Evolutionary conservation across 495 filamentous ascomycete genomes (phyloP).

Genomic region (Penicillium lagena): DNA sequence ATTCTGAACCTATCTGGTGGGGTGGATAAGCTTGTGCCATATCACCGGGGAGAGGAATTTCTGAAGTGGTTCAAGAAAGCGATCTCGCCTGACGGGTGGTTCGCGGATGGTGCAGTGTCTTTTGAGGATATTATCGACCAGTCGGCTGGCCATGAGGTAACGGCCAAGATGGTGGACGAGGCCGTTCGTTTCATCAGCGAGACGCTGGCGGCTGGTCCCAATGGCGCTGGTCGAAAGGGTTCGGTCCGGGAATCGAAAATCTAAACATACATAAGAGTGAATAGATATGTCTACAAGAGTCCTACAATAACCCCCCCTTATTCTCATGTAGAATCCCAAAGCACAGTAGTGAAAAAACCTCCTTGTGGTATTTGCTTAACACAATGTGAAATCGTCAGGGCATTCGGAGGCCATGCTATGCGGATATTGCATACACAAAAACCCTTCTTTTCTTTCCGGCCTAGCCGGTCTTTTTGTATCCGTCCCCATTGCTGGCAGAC

Average conservation of each 20-base stretch:
- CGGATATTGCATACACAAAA: slow-evolving; percentile 35
- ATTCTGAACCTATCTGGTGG: slow-evolving; percentile 73
- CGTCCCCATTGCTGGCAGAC: slow-evolving; percentile 18
- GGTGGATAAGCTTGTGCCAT: slow-evolving; percentile 80
- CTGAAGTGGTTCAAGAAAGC: slow-evolving; percentile 63
- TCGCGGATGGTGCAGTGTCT: slow-evolving; percentile 48
- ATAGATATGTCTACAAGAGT: slow-evolving; percentile 1
- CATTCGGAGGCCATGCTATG: slow-evolving; percentile 38
- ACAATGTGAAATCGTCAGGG: slow-evolving; percentile 39
- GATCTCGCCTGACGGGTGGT: slow-evolving; percentile 46
- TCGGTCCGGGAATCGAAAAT: slow-evolving; percentile 37
- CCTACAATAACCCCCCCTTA: no score
- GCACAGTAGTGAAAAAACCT: slow-evolving; percentile 15
- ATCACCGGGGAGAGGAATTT: slow-evolving; percentile 61
- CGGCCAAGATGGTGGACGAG: slow-evolving; percentile 63
- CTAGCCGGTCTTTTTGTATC: slow-evolving; percentile 22
- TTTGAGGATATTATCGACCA: slow-evolving; percentile 71
- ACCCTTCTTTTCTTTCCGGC: slow-evolving; percentile 33
- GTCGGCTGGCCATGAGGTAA: slow-evolving; percentile 67
- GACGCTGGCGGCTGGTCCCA: slow-evolving; percentile 23
- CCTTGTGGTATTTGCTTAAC: slow-evolving; percentile 39
- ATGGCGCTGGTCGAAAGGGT: slow-evolving; percentile 14
- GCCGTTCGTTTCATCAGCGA: slow-evolving; percentile 59
- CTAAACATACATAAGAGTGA: slow-evolving; percentile 8
- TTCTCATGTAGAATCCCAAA: background rate